Conservation (phyloP, 371 early-diverging fungal species). For the Mucor velutinosus region DNA sequence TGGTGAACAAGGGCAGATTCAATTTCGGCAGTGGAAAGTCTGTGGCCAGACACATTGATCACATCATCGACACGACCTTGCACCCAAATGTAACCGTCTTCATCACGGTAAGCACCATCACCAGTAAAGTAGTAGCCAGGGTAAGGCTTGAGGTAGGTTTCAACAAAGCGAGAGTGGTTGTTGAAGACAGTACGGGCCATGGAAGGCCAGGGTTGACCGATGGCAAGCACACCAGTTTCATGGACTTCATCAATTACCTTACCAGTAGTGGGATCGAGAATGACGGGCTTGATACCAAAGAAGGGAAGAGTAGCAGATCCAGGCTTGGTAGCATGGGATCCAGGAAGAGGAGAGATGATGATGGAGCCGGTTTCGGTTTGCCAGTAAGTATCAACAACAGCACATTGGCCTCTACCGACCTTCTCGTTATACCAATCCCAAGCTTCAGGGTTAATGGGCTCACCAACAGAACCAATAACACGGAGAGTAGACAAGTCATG, state of each 20-base stretch:
- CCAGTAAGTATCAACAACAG: constrained; percentile 97
- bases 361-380: constrained; percentile 96
- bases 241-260: constrained; percentile 69
- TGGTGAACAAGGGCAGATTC: constrained; percentile 85
- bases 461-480: constrained; percentile 95
- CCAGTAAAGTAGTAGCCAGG: constrained; percentile 88
- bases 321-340: constrained; percentile 84
- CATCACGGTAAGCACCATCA: constrained; percentile 86
- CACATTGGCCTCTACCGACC: constrained; percentile 83
- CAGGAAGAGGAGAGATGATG: constrained; percentile 89
- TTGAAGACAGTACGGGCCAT: constrained; percentile 93
- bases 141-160: constrained; percentile 89
- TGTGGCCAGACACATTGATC: constrained; percentile 97
- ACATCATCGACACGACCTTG: constrained; percentile 96
- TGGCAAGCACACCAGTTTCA: constrained; percentile 88
- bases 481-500: constrained; percentile 80
- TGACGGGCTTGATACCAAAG: constrained; percentile 92
- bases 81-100: constrained; percentile 95
- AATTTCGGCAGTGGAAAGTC: constrained; percentile 95
- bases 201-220: constrained; percentile 91
- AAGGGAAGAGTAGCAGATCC: constrained; percentile 96
- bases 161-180: constrained; percentile 86
- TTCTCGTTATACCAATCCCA: constrained; percentile 95
- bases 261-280: constrained; percentile 83
- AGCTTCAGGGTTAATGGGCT: constrained; percentile 97